Evolutionary conservation across 306 rosid species (phyloP), one percentile per base, ranked within the genome.

Genomic region (cucumber (Cucumis sativus)): DNA sequence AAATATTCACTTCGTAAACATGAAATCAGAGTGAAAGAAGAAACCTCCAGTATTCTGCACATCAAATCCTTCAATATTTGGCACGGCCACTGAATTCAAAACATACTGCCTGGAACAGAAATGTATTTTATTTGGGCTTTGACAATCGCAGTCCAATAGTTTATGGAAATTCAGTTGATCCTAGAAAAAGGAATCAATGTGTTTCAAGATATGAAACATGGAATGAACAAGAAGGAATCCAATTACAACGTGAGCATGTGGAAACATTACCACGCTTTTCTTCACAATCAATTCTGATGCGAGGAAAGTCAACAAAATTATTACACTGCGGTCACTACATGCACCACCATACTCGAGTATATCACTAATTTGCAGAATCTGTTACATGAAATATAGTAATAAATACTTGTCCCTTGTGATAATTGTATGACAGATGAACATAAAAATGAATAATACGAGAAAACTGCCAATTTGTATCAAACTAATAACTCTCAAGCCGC

Each of bases 321-420:
- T 88, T 76, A 90, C 98, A 84, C 96, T 90, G 73, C 80, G 88
- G 79, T 92, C 92, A 74, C 80, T 92, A 81, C 91, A 86, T 25
- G 90, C 91, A 3, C 92, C 96, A 70, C 83, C 89, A 72, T 82
- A 77, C 79, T 94, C 93, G 76, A 94, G 96, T 73, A 94, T 88
- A 82, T 92, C 98, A 83, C 98, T 94, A 40, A 87, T 87, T 82
- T 94, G 97, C 77, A 94, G 88, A 77, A 94, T 93, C 98, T 94
- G 88, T 74, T 43, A 49, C 63, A 82, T 12, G 30, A 65, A 72
- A 35, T 21, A 23, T 43, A 6, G 70, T 8, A 20, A 35, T 18
- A 35, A 75, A 14, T 62, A 61, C 51, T 23, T 47, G 15, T 72
- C 7, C 76, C 59, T 45, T 23, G 1, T 17, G 23, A 71, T 23